Conservation (phyloP, 108 stramenopile genomes). For the Nitzschia inconspicua region DNA sequence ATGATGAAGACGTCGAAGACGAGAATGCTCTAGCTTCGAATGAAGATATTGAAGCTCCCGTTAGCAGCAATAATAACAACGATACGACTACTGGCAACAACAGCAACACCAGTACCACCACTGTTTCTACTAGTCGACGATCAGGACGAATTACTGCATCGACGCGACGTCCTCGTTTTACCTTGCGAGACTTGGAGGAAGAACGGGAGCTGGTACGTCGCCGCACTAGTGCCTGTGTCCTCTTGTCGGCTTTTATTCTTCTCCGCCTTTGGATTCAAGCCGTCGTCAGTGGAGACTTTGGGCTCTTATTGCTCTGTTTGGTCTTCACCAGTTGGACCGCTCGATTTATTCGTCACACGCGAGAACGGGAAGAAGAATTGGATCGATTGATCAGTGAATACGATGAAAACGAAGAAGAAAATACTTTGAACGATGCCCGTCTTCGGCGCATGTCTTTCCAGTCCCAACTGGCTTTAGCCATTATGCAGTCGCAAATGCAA, state of each 20-base stretch:
- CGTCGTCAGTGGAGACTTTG: constrained; percentile 51
- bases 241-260: constrained; percentile 66
- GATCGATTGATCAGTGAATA: constrained; percentile 55
- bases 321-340: constrained; percentile 72
- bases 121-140: background rate
- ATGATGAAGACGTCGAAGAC: constrained; percentile 1
- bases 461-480: constrained; percentile 87
- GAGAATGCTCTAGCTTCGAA: background rate
- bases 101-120: background rate
- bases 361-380: constrained; percentile 73
- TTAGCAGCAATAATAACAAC: background rate
- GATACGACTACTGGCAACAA: background rate
- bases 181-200: constrained; percentile 50
- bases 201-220: constrained; percentile 68
- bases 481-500: constrained; percentile 82
- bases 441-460: constrained; percentile 79
- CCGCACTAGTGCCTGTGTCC: constrained; percentile 59
- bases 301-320: constrained; percentile 56
- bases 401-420: constrained; percentile 25
- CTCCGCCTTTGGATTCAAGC: constrained; percentile 83
- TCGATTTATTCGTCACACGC: constrained; percentile 53
- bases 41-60: background rate
- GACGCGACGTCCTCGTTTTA: constrained; percentile 13
- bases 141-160: background rate
- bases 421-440: constrained; percentile 35